These are phyloP conservation scores for Madurella fahalii DNA, from an alignment of 2,329 filamentous ascomycete species.

Conservation along the genomic window DNA sequence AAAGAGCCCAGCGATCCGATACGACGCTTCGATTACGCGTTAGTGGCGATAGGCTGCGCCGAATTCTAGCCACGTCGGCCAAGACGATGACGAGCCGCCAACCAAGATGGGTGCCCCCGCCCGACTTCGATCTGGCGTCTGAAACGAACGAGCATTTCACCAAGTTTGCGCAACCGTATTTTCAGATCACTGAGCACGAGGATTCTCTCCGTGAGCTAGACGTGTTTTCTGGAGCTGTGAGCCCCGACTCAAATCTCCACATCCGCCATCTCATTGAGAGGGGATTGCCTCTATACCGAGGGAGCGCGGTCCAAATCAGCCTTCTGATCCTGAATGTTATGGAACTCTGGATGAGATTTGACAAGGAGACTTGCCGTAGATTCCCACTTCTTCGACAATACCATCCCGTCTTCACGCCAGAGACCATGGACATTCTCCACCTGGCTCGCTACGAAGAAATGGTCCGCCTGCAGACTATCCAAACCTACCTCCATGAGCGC, in stretches of 20 bases:
- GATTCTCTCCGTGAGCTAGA: slow-evolving; percentile 9
- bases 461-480: slow-evolving; percentile 45
- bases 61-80: background rate
- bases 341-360: slow-evolving; percentile 56
- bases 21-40: slow-evolving; percentile 21
- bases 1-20: slow-evolving; percentile 27
- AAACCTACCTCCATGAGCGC: slow-evolving; percentile 45
- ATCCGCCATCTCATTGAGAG: slow-evolving; percentile 35
- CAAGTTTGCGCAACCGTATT: background rate
- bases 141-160: slow-evolving; percentile 7
- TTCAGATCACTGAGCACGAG: slow-evolving; percentile 4
- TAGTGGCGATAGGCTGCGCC: slow-evolving; percentile 1
- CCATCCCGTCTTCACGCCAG: slow-evolving; percentile 46
- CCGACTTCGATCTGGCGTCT: slow-evolving; percentile 11
- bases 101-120: slow-evolving; percentile 2
- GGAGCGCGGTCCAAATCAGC: slow-evolving; percentile 48
- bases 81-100: background rate
- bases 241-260: background rate
- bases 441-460: slow-evolving; percentile 46
- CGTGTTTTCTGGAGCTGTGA: background rate
- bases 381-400: slow-evolving; percentile 49
- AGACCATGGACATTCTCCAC: slow-evolving; percentile 53
- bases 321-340: slow-evolving; percentile 50
- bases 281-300: slow-evolving; percentile 36
- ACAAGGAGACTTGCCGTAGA: slow-evolving; percentile 39